Evolutionary conservation across 306 rosid species (phyloP), one percentile per base, ranked within the genome.

Genomic region (Vicia faba): DNA sequence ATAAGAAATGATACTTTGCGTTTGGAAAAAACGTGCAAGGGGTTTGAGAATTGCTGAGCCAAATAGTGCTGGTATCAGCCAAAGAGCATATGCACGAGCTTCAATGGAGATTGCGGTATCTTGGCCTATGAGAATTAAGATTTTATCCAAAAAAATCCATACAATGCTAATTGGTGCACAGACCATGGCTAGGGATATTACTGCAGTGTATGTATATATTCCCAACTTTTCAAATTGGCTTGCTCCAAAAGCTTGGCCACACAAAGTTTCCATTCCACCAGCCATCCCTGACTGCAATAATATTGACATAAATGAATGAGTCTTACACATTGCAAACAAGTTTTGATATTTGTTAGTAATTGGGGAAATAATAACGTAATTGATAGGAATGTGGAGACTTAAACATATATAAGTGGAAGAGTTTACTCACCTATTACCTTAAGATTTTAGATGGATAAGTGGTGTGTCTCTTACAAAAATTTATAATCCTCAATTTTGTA

Each of bases 201-300:
- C 26, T 3, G 85, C 78, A 29, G 78, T 68, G 72, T 50, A 74
- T 16, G 86, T 80, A 9, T 86, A 84, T 46, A 43, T 67, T 74
- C 89, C 92, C 35, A 82, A 39, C 31, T 80, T 73, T 9, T 84
- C 81, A 64, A 66, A 87, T 40, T 84, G 78, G 10, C 68, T 49
- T 66, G 89, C 87, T 29, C 89, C 92, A 10, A 72, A 80, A 12
- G 92, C 87, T 84, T 84, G 87, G 0, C 89, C 92, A 50, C 87
- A 84, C 8, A 87, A 65, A 5, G 92, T 87, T 79, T 84, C 92
- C 72, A 87, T 67, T 61, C 84, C 92, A 69, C 89, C 89, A n/a
- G 83, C 84, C 84, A 87, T 63, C 8, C 92, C 92, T 20, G 82
- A 72, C 89, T 86, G 28, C 28, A 25, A 71, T 53, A 43, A 61